Base-by-base conservation (phyloP, 78 protist species). In the Dictyostelium brefeldianum region DNA sequence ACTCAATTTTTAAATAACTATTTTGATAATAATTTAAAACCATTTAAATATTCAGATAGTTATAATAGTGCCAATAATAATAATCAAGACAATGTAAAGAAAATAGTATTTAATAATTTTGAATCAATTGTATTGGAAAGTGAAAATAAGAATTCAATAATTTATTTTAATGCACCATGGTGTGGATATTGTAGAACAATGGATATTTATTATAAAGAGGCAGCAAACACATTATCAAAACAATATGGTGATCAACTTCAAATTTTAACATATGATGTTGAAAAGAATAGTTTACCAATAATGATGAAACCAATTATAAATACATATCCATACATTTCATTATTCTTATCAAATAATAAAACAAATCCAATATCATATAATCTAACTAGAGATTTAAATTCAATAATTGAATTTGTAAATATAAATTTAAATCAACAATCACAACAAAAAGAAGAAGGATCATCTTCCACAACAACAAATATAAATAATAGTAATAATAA, bases 161-260 rank as follows among this genome's bases (percentile, higher is more conserved):
- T 85, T 48, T 74, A 85, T 75, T 85, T 85, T 25, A 65, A 75
- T 59, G 92, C 65, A 22, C 59, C 71, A 29, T 85, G 92, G 92
- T 85, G 92, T 74, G 92, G 92, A 46, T 85, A 73, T 47, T 73
- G 83, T 48, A 85, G 75, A 51, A 74, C 83, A 17, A 85, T 85
- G 92, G 53, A 75, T 57, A 85, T 85, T 10, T 75, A 85, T 59
- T 85, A 31, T 59, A 54, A 50, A 46, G 31, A 25, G 2, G 92
- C 92, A 1, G 71, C 92, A 6, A 20, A 57, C 17, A 31, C 41
- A 18, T 17, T 85, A 56, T 78, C 47, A 20, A 54, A 20, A 29
- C 48, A 43, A 18, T 56, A 29, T 56, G 69, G 59, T 46, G 77
- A 75, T 73, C 20, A 20, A 48, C 31, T 82, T 29, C 81, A 85